Evolutionary conservation across 495 filamentous ascomycete species (phyloP), one percentile per base, ranked within the genome.

Genomic region (Podospora tetraspora): DNA sequence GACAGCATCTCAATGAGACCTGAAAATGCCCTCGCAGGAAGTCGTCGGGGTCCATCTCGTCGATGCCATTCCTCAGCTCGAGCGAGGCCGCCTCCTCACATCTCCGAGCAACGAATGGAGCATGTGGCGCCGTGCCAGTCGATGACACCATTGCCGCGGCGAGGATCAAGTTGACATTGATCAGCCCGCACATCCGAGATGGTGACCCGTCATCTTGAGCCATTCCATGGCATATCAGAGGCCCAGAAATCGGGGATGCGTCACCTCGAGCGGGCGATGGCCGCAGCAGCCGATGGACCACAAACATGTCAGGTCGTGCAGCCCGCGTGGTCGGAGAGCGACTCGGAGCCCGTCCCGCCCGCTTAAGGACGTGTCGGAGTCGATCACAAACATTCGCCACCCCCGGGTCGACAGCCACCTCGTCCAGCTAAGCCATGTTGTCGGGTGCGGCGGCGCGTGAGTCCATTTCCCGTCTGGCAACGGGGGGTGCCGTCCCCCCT

Each of bases 241-340:
- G 65, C 76, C 80, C 71, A 0, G 80, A 78, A 7, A 76, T 68
- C 0, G 78, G 68, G 32, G 78, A 62, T 52, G 43, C 27, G 63
- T 58, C 56, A n/a, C 43, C 32, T 61, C 10, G 21, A 11, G 29
- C 63, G 3, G 76, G 66, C n/a, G 72, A 59, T 13, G 73, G 67
- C 16, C 76, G 76, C 7, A 85, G 63, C 19, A 86, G 78, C 56
- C 79, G 77, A 59, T 85, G 83, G 13, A 85, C 68, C 57, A 82
- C 81, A 68, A 80, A 84, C 80, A 83, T 6, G 82, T 81, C 9
- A 86, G 74, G 64, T 86, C 83, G 64, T 85, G 83, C 21, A 85
- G 78, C 52, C 57, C 72, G 72, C 11, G 82, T 81, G 6, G 71
- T 69, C 7, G 79, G 61, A n/a, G 81, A 70, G 43, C 16, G 43